A percentile compares a stretch with the other conserved stretches of the same genome.
Evolutionary conservation across 2,329 filamentous ascomycete genomes (phyloP).

Genomic region (Xylaria sp.): DNA sequence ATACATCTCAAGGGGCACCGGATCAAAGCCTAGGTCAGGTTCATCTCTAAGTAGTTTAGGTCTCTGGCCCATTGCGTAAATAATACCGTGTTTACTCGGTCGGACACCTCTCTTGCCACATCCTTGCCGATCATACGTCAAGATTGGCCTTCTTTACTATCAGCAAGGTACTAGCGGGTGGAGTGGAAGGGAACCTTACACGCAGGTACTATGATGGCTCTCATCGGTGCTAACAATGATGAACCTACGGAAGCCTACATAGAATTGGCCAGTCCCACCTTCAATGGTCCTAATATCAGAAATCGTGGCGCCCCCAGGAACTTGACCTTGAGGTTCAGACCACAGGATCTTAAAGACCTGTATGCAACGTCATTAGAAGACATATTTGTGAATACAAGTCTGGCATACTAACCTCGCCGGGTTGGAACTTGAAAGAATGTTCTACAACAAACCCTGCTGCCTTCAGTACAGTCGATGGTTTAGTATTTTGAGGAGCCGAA

Average conservation of each 20-base stretch:
- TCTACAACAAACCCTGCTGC: slow-evolving; percentile 46
- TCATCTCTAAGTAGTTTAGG: slow-evolving; percentile 55
- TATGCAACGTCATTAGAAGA: slow-evolving; percentile 20
- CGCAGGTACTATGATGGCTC: slow-evolving; percentile 66
- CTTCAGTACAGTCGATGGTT: slow-evolving; percentile 36
- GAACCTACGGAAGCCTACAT: slow-evolving; percentile 64
- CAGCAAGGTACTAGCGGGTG: slow-evolving; percentile 13
- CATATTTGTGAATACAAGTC: background rate
- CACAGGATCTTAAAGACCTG: slow-evolving; percentile 68
- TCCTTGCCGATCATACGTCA: slow-evolving; percentile 64
- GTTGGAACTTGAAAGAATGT: slow-evolving; percentile 45
- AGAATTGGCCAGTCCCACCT: slow-evolving; percentile 55
- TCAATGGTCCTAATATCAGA: slow-evolving; percentile 52
- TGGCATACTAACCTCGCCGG: slow-evolving; percentile 45
- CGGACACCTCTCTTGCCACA: slow-evolving; percentile 66
- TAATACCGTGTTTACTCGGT: slow-evolving; percentile 64
- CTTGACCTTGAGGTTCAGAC: slow-evolving; percentile 61
- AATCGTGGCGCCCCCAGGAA: slow-evolving; percentile 43
- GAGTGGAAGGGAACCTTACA: slow-evolving; percentile 57
- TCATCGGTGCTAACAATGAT: slow-evolving; percentile 63
- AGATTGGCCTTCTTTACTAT: slow-evolving; percentile 59
- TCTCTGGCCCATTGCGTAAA: slow-evolving; percentile 54
- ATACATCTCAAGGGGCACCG: slow-evolving; percentile 59
- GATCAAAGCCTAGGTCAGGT: slow-evolving; percentile 59
- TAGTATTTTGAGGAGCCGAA: background rate